phyloP scores from a whole-genome alignment of 2,329 filamentous ascomycete genomes.

The Shiraia sp. region DNA sequence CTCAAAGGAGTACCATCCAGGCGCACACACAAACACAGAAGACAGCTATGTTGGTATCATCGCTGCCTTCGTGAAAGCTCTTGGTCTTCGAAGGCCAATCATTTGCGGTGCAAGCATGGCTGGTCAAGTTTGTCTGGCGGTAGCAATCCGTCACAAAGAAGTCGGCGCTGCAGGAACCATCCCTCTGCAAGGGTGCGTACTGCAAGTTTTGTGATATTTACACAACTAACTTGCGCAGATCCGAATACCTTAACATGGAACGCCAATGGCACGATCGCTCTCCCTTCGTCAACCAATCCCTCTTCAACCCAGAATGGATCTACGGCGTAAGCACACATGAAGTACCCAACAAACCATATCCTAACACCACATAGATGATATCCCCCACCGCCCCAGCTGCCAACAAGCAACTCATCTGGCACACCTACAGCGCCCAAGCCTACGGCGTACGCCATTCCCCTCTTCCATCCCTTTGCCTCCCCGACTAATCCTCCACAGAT shows the following conservation, averaged over 20 bases:
- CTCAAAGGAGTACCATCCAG: constrained; percentile 45
- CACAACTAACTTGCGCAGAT: constrained; percentile 28
- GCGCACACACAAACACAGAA: constrained; percentile 54
- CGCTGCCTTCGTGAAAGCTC: constrained; percentile 49
- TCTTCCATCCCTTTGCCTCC: too few species aligned
- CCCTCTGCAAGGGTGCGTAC: constrained; percentile 49
- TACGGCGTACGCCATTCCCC: constrained; percentile 43
- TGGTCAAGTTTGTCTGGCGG: constrained; percentile 54
- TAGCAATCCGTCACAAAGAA: constrained; percentile 52
- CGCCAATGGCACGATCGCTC: constrained; percentile 52
- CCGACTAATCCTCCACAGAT: constrained; percentile 30
- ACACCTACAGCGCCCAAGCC: constrained; percentile 54
- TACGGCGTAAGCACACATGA: constrained; percentile 43
- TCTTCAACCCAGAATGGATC: constrained; percentile 55
- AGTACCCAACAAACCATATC: too few species aligned
- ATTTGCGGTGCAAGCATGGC: constrained; percentile 57
- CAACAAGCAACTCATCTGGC: constrained; percentile 56
- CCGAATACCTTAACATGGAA: constrained; percentile 49
- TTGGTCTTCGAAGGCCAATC: constrained; percentile 52
- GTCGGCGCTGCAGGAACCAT: constrained; percentile 53
- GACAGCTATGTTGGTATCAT: constrained; percentile 54
- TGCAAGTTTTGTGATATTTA: constrained; percentile 12
- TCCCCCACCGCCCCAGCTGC: constrained; percentile 49
- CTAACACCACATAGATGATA: constrained; percentile 46
- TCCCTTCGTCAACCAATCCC: constrained; percentile 53